Base-by-base conservation (phyloP, 495 filamentous ascomycete species). In the Aspergillus olivimuriae region DNA sequence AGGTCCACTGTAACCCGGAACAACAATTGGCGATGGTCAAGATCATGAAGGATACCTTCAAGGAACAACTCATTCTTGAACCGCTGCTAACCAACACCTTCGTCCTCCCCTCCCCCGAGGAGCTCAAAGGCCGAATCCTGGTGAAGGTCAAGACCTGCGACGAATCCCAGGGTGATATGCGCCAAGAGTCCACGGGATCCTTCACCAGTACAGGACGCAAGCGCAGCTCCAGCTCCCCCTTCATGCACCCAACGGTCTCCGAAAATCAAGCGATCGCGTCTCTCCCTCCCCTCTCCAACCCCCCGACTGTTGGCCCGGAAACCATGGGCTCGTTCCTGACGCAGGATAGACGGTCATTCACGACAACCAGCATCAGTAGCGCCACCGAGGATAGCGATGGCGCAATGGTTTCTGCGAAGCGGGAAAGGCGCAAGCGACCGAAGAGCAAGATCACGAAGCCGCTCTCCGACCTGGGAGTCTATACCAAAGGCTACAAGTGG, bases 11-110 rank as follows among this genome's bases (percentile, higher is more conserved):
- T 73, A 82, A 75, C 50, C 61, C 80, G 8, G 74, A 83, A 38
- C 91, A 95, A 53, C 92, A 98, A 60, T 67, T 78, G 30, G 76
- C 74, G 28, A 96, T 98, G 91, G 87, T 89, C 17, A 82, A 86
- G 39, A 92, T 88, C 45, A 94, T 98, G 80, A 82, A 80, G 41
- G 79, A 84, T 19, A 77, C 82, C 15, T 89, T 95, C 58, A 85
- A 82, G 22, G 75, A 85, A 17, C 80, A 81, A 54, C 78, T 98
- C 8, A 65, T 97, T 17, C 74, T 80, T 2, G 77, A 90, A 43
- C 86, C 88, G 2, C 63, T 89, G 22, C 74, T 82, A 50, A 74
- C 78, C 2, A 79, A 82, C 44, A 68, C 75, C 2, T 70, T 73
- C 43, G 62, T 70, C 32, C 76, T 98, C 17, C 92, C 92, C 1